Conservation (phyloP, 371 early-diverging fungal genomes). For the Mucor sp. region DNA sequence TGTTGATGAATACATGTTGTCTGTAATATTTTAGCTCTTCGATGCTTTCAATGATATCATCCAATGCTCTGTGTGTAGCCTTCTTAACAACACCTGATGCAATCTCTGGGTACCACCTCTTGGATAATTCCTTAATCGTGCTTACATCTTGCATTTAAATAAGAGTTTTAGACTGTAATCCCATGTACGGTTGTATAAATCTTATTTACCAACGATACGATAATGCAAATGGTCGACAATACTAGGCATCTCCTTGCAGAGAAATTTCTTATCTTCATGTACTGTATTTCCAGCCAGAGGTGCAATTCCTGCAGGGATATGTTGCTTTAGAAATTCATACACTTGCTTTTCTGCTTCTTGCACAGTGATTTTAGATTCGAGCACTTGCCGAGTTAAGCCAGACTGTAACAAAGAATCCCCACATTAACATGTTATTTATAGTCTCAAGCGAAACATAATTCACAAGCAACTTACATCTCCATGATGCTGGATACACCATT, state of each 20-base stretch:
- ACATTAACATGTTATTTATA: not conserved
- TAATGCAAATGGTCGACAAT: constrained; percentile 84
- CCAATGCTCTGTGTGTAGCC: constrained; percentile 75
- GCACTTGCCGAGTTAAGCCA: constrained; percentile 82
- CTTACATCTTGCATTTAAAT: constrained; percentile 73
- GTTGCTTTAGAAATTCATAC: constrained; percentile 69
- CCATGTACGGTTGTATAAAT: not conserved
- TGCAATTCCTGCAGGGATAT: constrained; percentile 66
- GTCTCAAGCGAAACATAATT: not conserved
- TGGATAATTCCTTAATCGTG: constrained; percentile 85
- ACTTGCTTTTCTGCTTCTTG: constrained; percentile 76
- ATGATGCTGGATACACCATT: constrained; percentile 91
- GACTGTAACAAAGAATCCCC: constrained; percentile 47
- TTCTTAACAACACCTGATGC: constrained; percentile 60
- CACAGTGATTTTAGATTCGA: constrained; percentile 68
- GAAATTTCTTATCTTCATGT: constrained; percentile 85
- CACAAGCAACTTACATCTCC: constrained; percentile 52
- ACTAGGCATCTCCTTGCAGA: constrained; percentile 81
- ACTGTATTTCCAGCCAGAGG: constrained; percentile 94
- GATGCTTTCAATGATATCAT: constrained; percentile 91
- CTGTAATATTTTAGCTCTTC: constrained; percentile 82
- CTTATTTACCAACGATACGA: constrained; percentile 68
- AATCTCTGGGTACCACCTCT: constrained; percentile 72
- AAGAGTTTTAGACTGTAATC: not conserved
- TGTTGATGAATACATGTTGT: constrained; percentile 47